Evolutionary conservation across 306 rosid species (phyloP).

Genomic region (Quercus mongolica): DNA sequence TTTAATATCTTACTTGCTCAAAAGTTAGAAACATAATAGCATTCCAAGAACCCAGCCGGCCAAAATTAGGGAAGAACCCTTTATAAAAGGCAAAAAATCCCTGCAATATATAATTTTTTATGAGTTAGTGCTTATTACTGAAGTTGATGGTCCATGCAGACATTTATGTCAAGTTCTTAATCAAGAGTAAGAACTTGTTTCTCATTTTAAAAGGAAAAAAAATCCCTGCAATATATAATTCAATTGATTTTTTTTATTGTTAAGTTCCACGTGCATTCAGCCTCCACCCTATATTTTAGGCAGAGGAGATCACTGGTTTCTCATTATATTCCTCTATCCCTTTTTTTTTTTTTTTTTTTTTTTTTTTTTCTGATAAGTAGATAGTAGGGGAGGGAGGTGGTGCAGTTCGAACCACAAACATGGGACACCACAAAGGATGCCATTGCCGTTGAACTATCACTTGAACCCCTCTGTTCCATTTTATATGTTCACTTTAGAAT

Average conservation of each 20-base stretch:
- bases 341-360: too few relatives aligned
- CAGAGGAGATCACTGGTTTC: not conserved
- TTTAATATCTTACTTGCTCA: constrained; percentile 73
- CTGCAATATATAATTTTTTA: constrained; percentile 46
- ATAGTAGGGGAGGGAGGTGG: too few relatives aligned
- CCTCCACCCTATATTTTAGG: not conserved
- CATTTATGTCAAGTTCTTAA: not conserved
- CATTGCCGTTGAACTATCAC: too few relatives aligned
- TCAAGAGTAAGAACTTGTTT: not conserved
- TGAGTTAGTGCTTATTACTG: constrained; percentile 9
- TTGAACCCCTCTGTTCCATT: too few relatives aligned
- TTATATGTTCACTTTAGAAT: not conserved
- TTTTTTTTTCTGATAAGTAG: too few relatives aligned
- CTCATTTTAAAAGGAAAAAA: too few relatives aligned
- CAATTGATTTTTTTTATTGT: not conserved
- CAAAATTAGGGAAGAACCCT: constrained; percentile 88
- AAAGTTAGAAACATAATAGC: constrained; percentile 79
- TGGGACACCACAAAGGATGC: too few relatives aligned
- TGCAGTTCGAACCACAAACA: too few relatives aligned
- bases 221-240: too few relatives aligned
- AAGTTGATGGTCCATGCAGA: constrained; percentile 1
- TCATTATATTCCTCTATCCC: not conserved
- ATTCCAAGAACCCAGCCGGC: constrained; percentile 88
- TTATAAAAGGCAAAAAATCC: constrained; percentile 91
- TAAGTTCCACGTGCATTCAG: not conserved